Percentiles rank a stretch among this genome's conserved stretches.
These are phyloP conservation scores for Acanthamoeba triangularis DNA, from an alignment of 208 protist species.

Conservation along the genomic window DNA sequence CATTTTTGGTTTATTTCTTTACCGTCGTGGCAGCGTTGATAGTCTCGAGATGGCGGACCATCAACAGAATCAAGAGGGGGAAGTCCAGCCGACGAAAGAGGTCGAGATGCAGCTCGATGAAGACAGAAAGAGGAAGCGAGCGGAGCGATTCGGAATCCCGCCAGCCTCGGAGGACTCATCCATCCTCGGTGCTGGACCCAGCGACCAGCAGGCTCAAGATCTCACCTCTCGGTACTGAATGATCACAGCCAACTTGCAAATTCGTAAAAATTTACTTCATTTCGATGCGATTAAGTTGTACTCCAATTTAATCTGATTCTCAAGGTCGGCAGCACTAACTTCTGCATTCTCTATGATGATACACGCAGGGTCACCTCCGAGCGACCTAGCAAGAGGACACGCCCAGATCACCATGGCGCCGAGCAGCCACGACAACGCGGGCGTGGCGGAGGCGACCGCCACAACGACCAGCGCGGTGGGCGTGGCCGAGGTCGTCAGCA, in stretches of 20 bases:
- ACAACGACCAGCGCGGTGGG: not conserved
- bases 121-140: constrained; percentile 39
- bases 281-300: not conserved
- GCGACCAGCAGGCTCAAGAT: not conserved
- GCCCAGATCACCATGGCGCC: not conserved
- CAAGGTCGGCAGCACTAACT: not conserved
- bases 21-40: too few species aligned
- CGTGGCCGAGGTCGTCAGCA: not conserved
- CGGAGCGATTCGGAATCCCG: constrained; percentile 44
- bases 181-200: not conserved
- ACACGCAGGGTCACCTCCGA: not conserved
- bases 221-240: not conserved
- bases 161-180: not conserved
- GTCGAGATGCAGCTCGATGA: not conserved
- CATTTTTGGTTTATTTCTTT: too few species aligned
- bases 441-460: not conserved
- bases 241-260: too few species aligned
- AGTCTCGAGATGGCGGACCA: not conserved
- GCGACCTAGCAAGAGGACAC: constrained; percentile 12
- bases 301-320: not conserved
- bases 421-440: not conserved
- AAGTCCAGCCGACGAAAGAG: not conserved
- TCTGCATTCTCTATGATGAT: not conserved
- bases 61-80: not conserved
- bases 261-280: not conserved